Percentiles rank a stretch among this genome's conserved stretches.
Conservation (phyloP, 495 filamentous ascomycete species). For the Annulohypoxylon nitens region DNA sequence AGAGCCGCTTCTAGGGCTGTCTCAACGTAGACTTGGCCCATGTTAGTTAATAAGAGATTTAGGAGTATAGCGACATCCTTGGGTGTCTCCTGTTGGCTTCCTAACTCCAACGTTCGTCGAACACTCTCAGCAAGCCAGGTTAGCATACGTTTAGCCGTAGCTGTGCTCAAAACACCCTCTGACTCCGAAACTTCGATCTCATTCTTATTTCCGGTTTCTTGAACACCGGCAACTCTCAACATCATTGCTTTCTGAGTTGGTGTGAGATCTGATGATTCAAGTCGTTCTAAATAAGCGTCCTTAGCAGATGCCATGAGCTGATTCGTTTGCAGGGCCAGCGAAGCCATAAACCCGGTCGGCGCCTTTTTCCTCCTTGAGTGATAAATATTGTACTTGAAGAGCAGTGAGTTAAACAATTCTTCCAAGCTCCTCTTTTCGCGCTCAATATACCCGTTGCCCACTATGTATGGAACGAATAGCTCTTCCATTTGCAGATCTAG, state of each 20-base stretch:
- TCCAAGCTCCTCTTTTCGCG: conserved; percentile 90
- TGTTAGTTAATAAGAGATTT: conserved; percentile 84
- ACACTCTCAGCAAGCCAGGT: conserved; percentile 98
- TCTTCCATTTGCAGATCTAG: conserved; percentile 98
- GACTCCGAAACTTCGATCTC: conserved; percentile 92
- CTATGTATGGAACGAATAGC: conserved; percentile 94
- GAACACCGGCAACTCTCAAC: conserved; percentile 82
- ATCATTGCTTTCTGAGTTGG: conserved; percentile 87
- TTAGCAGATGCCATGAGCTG: conserved; percentile 85
- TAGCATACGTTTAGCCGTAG: conserved; percentile 94
- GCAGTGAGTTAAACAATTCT: conserved; percentile 89
- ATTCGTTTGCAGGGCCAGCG: conserved; percentile 85
- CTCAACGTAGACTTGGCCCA: conserved; percentile 95
- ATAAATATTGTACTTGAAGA: conserved; percentile 95
- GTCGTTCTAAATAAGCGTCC: conserved; percentile 83
- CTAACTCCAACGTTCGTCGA: conserved; percentile 90
- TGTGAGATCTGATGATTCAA: conserved; percentile 88
- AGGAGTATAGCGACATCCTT: conserved; percentile 93
- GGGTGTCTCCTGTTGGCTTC: conserved; percentile 85
- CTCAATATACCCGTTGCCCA: conserved; percentile 95
- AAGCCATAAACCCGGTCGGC: conserved; percentile 89
- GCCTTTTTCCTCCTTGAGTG: conserved; percentile 87
- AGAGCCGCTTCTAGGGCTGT: conserved; percentile 89
- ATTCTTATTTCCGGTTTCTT: conserved; percentile 67
- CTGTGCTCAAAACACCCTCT: conserved; percentile 84